phyloP scores from a whole-genome alignment of 75 land plant genomes.

The Larix kaempferi region DNA sequence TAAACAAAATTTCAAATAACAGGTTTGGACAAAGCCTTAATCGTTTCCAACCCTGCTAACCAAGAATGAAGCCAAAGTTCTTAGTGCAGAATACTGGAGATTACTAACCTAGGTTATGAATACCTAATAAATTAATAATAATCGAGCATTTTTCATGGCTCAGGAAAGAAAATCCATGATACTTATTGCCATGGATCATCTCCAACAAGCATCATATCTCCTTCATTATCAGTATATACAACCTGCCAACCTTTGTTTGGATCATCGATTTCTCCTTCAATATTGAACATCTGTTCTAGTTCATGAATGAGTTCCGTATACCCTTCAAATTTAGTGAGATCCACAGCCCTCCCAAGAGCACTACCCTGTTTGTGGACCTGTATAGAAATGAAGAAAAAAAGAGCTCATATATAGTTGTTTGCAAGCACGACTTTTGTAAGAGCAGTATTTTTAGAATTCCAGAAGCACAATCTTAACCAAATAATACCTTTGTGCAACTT shows the following conservation, averaged over 20 bases:
- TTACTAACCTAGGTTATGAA: neutral
- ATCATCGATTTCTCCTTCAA: constrained; percentile 47
- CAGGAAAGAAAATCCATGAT: neutral
- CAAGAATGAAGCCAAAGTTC: too few species aligned
- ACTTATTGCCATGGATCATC: constrained; percentile 76
- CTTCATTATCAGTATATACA: constrained; percentile 68
- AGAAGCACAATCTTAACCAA: neutral
- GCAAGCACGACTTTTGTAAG: neutral
- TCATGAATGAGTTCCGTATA: constrained; percentile 41
- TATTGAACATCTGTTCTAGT: constrained; percentile 45
- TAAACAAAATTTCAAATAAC: too few species aligned
- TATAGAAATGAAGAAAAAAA: neutral
- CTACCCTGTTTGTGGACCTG: constrained; percentile 69
- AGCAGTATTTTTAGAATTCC: neutral
- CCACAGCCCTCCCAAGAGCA: constrained; percentile 58
- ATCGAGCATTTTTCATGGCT: neutral
- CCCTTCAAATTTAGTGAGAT: constrained; percentile 42
- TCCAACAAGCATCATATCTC: constrained; percentile 70
- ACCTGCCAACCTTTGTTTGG: constrained; percentile 48
- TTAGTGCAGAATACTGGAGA: too few species aligned
- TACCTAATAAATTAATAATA: neutral
- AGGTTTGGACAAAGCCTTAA: too few species aligned
- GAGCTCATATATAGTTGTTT: neutral
- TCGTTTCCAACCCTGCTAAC: too few species aligned
- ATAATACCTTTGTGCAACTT: constrained; percentile 36